Evolutionary conservation across 352 stramenopile species (phyloP).

Genomic region (Phytophthora chlamydospora): DNA sequence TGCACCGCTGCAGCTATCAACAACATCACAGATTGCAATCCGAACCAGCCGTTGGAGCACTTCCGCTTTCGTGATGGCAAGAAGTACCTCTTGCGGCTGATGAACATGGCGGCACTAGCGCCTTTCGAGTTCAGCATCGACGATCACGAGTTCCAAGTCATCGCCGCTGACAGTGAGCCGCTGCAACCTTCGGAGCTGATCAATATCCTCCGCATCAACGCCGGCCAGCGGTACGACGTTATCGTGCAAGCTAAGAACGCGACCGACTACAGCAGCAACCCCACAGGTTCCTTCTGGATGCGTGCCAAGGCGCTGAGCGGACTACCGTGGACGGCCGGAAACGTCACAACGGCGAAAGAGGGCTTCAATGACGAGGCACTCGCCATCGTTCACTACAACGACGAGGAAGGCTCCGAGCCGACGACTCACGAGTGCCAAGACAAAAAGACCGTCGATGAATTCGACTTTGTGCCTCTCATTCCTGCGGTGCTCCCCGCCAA

Average conservation of each 20-base stretch:
- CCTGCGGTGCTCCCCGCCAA: not conserved
- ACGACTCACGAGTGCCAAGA: not conserved
- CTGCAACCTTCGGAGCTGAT: constrained; percentile 25
- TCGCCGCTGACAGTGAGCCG: constrained; percentile 33
- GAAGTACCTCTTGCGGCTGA: constrained; percentile 38
- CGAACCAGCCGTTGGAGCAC: constrained; percentile 5
- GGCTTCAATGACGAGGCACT: no score
- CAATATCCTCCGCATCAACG: constrained; percentile 39
- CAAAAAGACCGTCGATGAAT: constrained; percentile 4
- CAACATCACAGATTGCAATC: not conserved
- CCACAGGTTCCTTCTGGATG: constrained; percentile 43
- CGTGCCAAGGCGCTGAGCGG: constrained; percentile 26
- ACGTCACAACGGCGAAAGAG: no score
- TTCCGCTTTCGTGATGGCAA: constrained; percentile 29
- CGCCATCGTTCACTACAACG: constrained; percentile 20
- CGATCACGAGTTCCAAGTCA: constrained; percentile 38
- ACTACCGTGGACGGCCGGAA: constrained; percentile 27
- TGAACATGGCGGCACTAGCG: constrained; percentile 36
- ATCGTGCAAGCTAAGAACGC: constrained; percentile 33
- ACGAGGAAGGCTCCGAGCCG: not conserved
- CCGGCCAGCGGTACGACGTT: constrained; percentile 39
- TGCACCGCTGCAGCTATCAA: not conserved
- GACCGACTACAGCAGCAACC: constrained; percentile 2
- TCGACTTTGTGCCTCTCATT: constrained; percentile 7
- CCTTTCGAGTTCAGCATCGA: constrained; percentile 44